Base-by-base conservation (phyloP, 2,329 filamentous ascomycete genomes). In the Apiospora hydei region DNA sequence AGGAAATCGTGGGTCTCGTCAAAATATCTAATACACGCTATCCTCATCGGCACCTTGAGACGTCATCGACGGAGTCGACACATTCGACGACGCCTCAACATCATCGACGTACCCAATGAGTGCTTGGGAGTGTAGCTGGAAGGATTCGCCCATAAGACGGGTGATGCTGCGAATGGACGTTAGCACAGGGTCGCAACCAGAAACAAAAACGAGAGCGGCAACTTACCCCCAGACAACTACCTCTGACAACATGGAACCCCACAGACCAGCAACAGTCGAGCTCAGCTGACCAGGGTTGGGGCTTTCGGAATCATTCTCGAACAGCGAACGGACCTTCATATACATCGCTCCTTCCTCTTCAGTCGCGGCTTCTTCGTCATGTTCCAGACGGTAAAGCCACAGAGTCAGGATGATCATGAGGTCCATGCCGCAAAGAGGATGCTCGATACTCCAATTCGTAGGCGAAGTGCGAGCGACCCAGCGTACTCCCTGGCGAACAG, bases 181-280 rank as follows among this genome's bases (percentile, higher is more conserved):
- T 68, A 68, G 66, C 41, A 24, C 24, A 3, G 69, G 21, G 41
- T n/a, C 61, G n/a, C 18, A 51, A 18, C n/a, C 13, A n/a, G 11
- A 70, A 53, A 2, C n/a, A 53, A 21, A 4, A 13, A 4, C 41
- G 24, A 26, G 8, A 4, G 34, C 70, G 67, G 24, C 18, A 70
- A 93, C 95, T 90, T 92, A 98, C 95, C 96, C 96, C 96, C 96
- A 98, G 73, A 99, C 96, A 77, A 98, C 96, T 75, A 98, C 96
- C 84, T 98, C 96, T 81, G 98, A 96, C 76, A 98, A 91, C 93
- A 98, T 98, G 75, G 94, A 96, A 78, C 96, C 96, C 96, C 96
- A 99, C 66, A 98, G 90, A 78, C 94, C 91, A 74, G 96, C 95
- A 61, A 99, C 96, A 70, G 94, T 94, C n/a, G 95, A 96, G 86